Evolutionary conservation across 164 flowering plant genomes (phyloP), one percentile per base, ranked within the genome.

Genomic region (Vitis rotundifolia): DNA sequence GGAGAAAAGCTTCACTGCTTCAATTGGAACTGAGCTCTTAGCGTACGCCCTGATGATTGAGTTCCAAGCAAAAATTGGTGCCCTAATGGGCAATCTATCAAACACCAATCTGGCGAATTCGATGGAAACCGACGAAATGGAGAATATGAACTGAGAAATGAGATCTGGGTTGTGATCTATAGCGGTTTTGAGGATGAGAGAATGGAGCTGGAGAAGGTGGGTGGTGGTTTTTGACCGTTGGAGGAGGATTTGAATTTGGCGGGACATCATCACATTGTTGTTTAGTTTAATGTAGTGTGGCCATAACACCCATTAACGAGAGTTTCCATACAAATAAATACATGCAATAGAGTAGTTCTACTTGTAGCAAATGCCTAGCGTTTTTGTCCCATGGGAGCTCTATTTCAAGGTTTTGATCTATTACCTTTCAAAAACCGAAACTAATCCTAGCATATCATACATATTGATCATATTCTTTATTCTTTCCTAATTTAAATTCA

Each of bases 21-120:
- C 80, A 13, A 71, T 37, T 12, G 88, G 85, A 18, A n/a, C 13
- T 8, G 72, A 55, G 77, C 73, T 76, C 61, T 75, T 78, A 4
- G 87, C 44, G 67, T 76, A 82, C 0, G 70, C 78, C 75, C 80
- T 74, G 59, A 88, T 80, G 19, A 86, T 28, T 11, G 85, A 60
- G 67, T 84, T 88, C 84, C 83, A 84, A 10, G 81, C 80, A 29
- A 81, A 81, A 48, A 84, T 75, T 3, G 88, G 80, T 1, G 88
- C 85, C 18, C 64, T 0, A 4, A 71, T 49, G 29, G 76, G 76
- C 9, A 82, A 62, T 66, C 44, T 16, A 50, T 77, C 73, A 58
- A 83, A 77, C 48, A 80, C 2, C 12, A 51, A 57, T 13, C 76
- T 69, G 1, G 89, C 72, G 44, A 71, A 71, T 13, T 66, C 71